phyloP scores from a whole-genome alignment of 1,284 basidiomycete species.

The Tylopilus orsonianus region DNA sequence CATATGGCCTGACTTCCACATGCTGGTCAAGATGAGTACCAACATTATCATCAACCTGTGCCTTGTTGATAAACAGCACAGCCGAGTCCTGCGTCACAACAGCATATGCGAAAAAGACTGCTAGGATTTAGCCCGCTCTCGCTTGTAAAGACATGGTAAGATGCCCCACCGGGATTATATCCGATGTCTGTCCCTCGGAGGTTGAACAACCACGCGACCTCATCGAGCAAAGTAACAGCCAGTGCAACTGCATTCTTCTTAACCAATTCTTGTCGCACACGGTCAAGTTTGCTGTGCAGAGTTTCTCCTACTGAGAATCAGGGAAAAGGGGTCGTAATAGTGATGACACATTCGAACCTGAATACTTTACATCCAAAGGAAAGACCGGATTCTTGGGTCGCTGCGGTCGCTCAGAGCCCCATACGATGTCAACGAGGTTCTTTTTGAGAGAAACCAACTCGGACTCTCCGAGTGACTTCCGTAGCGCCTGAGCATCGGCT shows the following conservation, averaged over 20 bases:
- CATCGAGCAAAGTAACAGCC: constrained; percentile 83
- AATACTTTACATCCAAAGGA: constrained; percentile 69
- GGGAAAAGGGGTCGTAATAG: constrained; percentile 15
- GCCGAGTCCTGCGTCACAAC: constrained; percentile 70
- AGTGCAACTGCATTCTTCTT: constrained; percentile 68
- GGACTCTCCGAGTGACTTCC: constrained; percentile 55
- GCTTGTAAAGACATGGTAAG: not conserved
- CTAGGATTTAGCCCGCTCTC: not conserved
- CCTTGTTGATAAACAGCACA: constrained; percentile 72
- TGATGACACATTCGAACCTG: constrained; percentile 39
- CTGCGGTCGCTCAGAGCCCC: constrained; percentile 68
- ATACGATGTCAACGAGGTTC: constrained; percentile 85
- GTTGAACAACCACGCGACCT: constrained; percentile 94
- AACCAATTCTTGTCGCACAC: constrained; percentile 61
- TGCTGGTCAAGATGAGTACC: constrained; percentile 57
- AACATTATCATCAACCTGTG: constrained; percentile 61
- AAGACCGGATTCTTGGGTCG: constrained; percentile 73
- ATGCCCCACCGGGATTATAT: constrained; percentile 72
- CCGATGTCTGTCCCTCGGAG: constrained; percentile 91
- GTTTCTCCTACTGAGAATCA: constrained; percentile 51
- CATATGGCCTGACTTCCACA: constrained; percentile 75
- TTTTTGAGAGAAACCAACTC: constrained; percentile 60
- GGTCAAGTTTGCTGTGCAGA: constrained; percentile 65
- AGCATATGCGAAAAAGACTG: constrained; percentile 94
- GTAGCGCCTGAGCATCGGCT: constrained; percentile 63